A percentile compares a stretch with the other conserved stretches of the same genome.
phyloP scores from a whole-genome alignment of 176 grass and related monocot genomes.

The Rhipidocladum racemiflorum region DNA sequence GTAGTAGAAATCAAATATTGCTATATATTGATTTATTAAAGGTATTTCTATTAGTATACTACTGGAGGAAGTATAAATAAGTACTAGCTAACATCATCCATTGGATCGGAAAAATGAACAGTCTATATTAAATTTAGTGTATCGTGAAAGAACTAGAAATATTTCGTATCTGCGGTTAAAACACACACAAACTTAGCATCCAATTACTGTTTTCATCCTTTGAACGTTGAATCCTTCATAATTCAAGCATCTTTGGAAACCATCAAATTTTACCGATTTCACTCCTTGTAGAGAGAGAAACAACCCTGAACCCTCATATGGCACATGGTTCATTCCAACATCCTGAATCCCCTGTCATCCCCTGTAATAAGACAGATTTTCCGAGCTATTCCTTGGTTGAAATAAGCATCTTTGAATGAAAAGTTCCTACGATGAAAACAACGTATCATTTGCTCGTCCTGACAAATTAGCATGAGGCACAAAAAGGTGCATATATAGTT shows the following conservation, averaged over 20 bases:
- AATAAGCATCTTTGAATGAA: constrained; percentile 17
- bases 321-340: constrained; percentile 4
- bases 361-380: background rate
- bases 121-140: too few relatives aligned
- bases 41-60: too few relatives aligned
- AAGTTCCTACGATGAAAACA: constrained; percentile 25
- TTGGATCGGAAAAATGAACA: too few relatives aligned
- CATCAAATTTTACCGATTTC: background rate
- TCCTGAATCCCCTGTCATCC: background rate
- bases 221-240: background rate
- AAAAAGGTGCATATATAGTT: background rate
- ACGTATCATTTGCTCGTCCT: background rate
- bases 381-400: background rate
- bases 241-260: background rate
- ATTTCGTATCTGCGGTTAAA: background rate
- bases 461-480: constrained; percentile 8
- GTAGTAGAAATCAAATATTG: too few relatives aligned
- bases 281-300: background rate
- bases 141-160: too few relatives aligned
- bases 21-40: too few relatives aligned
- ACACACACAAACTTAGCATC: background rate
- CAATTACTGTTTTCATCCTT: background rate
- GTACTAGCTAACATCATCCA: too few relatives aligned
- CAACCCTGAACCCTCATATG: background rate
- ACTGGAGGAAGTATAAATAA: too few relatives aligned